Evolutionary conservation across 1,139 yeast genomes (phyloP).

Genomic region (Suhomyces bokatorum): DNA sequence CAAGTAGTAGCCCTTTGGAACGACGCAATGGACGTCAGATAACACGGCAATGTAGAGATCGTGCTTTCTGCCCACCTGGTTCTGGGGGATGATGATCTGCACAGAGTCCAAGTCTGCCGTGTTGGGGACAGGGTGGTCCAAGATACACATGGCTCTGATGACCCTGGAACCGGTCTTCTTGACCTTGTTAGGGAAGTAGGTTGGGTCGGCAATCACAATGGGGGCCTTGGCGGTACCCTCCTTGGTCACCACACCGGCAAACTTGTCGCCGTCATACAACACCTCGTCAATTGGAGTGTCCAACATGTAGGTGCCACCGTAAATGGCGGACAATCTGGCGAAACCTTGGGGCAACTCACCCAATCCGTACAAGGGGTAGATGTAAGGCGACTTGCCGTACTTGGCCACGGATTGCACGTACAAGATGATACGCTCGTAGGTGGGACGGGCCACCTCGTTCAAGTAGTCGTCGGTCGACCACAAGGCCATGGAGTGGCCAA

Average conservation of each 20-base stretch:
- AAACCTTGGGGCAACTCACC: slow-evolving; percentile 99
- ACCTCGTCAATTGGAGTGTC: slow-evolving; percentile 94
- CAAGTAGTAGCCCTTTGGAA: slow-evolving; percentile 84
- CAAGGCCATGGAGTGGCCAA: slow-evolving; percentile 98
- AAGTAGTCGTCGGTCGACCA: slow-evolving; percentile 93
- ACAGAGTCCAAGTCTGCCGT: slow-evolving; percentile 84
- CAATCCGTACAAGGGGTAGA: slow-evolving; percentile 93
- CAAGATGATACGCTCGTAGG: slow-evolving; percentile 80
- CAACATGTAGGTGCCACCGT: slow-evolving; percentile 98
- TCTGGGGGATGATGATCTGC: slow-evolving; percentile 94
- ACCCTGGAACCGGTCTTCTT: slow-evolving; percentile 82
- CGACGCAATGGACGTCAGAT: slow-evolving; percentile 87
- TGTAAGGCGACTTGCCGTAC: slow-evolving; percentile 94
- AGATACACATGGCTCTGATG: slow-evolving; percentile 90
- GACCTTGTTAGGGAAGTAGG: slow-evolving; percentile 92
- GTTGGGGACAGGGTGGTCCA: slow-evolving; percentile 86
- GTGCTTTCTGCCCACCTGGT: slow-evolving; percentile 89
- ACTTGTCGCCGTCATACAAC: slow-evolving; percentile 64
- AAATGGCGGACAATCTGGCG: slow-evolving; percentile 94
- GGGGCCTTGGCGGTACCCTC: slow-evolving; percentile 93
- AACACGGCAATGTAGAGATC: slow-evolving; percentile 93
- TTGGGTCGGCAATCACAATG: slow-evolving; percentile 95
- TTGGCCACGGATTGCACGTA: slow-evolving; percentile 91
- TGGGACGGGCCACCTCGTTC: slow-evolving; percentile 87
- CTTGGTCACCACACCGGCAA: slow-evolving; percentile 84